A percentile compares a stretch with the other conserved stretches of the same genome.
Evolutionary conservation across 2,329 filamentous ascomycete genomes (phyloP).

Genomic region (Gremmenia infestans): DNA sequence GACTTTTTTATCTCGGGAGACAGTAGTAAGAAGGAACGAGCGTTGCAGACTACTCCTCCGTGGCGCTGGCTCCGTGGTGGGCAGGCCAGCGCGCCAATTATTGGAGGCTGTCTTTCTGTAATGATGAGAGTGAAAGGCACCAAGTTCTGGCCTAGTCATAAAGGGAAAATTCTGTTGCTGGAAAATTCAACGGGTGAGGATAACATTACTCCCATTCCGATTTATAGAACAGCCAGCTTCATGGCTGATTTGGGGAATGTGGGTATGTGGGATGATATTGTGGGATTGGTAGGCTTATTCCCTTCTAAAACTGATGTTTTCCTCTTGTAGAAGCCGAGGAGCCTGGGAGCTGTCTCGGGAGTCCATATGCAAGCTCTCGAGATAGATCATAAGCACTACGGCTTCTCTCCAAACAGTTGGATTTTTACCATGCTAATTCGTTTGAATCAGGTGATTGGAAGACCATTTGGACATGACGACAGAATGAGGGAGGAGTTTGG

Average conservation of each 20-base stretch:
- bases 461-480: constrained; percentile 8
- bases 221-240: not conserved
- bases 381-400: too few relatives aligned
- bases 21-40: not conserved
- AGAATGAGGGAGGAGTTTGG: constrained; percentile 4
- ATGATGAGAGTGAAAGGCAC: constrained; percentile 1
- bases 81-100: not conserved
- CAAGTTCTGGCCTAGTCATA: constrained; percentile 7
- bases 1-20: not conserved
- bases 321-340: too few relatives aligned
- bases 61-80: constrained; percentile 8
- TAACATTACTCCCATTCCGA: not conserved
- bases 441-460: constrained; percentile 5
- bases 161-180: constrained; percentile 5
- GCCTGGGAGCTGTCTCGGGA: too few relatives aligned
- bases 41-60: not conserved
- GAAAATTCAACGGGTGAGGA: constrained; percentile 6
- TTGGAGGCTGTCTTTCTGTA: constrained; percentile 1
- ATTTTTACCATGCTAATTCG: too few relatives aligned
- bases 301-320: too few relatives aligned
- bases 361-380: too few relatives aligned
- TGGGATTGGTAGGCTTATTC: constrained; percentile 3
- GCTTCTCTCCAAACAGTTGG: too few relatives aligned
- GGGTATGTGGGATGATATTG: constrained; percentile 14
- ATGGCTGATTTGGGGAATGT: constrained; percentile 13